Percentiles rank a stretch among this genome's conserved stretches.
These are phyloP conservation scores for Solanum chilense DNA, from an alignment of 257 asterid species.

Conservation along the genomic window DNA sequence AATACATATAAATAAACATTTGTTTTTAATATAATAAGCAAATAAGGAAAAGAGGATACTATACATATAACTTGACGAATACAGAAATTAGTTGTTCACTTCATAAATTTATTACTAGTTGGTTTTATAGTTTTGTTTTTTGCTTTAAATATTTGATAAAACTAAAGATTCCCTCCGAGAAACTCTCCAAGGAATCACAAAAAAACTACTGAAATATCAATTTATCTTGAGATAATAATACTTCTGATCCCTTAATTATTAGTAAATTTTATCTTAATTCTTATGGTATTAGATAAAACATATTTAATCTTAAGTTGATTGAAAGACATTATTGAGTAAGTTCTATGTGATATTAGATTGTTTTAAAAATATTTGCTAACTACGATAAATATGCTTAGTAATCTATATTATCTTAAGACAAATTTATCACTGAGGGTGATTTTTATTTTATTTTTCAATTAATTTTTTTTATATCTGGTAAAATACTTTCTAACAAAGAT, in stretches of 20 bases:
- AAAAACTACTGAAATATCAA: not conserved
- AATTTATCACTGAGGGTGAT: not conserved
- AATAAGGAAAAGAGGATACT: not conserved
- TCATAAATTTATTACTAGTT: not conserved
- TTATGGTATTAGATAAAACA: not conserved
- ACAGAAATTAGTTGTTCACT: not conserved
- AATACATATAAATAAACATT: no score
- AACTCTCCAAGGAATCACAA: not conserved
- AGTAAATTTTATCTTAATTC: not conserved
- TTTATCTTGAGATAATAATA: not conserved
- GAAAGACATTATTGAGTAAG: not conserved
- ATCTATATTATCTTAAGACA: not conserved
- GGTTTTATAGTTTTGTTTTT: not conserved
- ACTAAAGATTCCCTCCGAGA: not conserved
- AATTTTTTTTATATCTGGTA: not conserved
- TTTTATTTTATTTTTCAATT: no score
- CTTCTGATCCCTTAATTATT: not conserved
- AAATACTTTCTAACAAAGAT: not conserved
- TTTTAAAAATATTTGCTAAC: not conserved
- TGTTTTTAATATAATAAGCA: no score
- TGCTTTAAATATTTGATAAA: not conserved
- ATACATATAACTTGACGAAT: not conserved
- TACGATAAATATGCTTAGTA: not conserved
- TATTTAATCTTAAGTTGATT: not conserved
- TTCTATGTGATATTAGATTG: not conserved